Evolutionary conservation across 306 rosid genomes (phyloP).

Genomic region (Cicer cuneatum): DNA sequence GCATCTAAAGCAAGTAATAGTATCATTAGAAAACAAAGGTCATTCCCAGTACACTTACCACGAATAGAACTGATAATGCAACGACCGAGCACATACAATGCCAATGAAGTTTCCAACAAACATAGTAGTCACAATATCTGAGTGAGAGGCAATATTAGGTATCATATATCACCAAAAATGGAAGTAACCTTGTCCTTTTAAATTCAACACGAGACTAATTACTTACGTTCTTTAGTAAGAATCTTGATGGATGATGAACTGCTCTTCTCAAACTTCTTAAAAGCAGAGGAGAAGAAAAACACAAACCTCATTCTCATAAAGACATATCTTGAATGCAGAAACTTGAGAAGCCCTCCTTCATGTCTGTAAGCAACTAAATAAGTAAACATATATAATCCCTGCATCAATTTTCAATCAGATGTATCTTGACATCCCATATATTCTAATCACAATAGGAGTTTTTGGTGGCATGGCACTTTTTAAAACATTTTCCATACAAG

Average conservation of each 20-base stretch:
- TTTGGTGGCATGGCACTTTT: constrained; percentile 8
- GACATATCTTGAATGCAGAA: constrained; percentile 68
- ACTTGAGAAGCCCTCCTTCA: constrained; percentile 86
- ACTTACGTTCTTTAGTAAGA: constrained; percentile 75
- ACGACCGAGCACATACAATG: constrained; percentile 83
- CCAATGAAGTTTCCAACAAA: constrained; percentile 94
- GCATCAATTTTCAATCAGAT: constrained; percentile 28
- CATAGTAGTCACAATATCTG: constrained; percentile 94
- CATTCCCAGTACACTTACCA: constrained; percentile 68
- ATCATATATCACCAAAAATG: constrained; percentile 15
- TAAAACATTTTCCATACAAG: constrained; percentile 20
- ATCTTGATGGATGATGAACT: constrained; percentile 60
- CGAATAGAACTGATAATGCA: constrained; percentile 95
- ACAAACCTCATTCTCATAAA: constrained; percentile 60
- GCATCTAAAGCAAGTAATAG: constrained; percentile 23
- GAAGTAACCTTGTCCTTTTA: constrained; percentile 23
- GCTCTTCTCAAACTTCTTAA: constrained; percentile 45
- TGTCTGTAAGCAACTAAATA: constrained; percentile 64
- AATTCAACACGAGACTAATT: constrained; percentile 27
- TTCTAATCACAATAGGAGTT: not conserved
- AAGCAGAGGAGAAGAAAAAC: constrained; percentile 54
- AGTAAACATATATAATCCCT: constrained; percentile 29
- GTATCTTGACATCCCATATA: constrained; percentile 12
- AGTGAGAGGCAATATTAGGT: constrained; percentile 40
- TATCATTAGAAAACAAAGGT: constrained; percentile 19